A percentile compares a stretch with the other conserved stretches of the same genome.
These are phyloP conservation scores for Paraurostyla sp. DNA, from an alignment of 73 alveolate genomes.

Conservation along the genomic window DNA sequence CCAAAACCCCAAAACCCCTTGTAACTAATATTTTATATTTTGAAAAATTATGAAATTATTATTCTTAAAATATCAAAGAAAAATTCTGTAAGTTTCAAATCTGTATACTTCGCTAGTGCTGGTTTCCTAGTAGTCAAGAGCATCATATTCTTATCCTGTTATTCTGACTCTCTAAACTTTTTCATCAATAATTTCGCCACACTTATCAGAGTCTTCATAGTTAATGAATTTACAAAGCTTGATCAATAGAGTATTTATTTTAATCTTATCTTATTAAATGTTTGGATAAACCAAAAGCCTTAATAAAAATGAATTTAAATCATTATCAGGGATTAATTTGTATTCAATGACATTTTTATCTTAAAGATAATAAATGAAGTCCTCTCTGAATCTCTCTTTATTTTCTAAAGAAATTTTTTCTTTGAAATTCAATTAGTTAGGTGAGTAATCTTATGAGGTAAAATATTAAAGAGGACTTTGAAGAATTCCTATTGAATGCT, in stretches of 20 bases:
- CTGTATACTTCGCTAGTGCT: too few species aligned
- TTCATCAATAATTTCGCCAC: background rate
- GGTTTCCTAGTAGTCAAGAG: too few species aligned
- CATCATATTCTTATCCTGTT: background rate
- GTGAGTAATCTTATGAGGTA: background rate
- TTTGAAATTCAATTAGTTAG: background rate
- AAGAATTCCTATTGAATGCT: background rate
- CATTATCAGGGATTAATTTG: background rate
- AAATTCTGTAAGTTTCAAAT: too few species aligned
- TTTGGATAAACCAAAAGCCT: background rate
- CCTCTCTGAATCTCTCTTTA: background rate
- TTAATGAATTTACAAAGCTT: background rate
- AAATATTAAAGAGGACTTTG: background rate
- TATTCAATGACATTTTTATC: background rate
- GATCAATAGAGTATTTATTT: background rate
- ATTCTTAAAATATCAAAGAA: too few species aligned
- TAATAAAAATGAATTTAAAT: background rate
- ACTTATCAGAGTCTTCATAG: background rate
- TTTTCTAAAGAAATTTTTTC: background rate
- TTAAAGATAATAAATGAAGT: background rate
- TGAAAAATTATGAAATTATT: too few species aligned
- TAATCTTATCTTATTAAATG: background rate
- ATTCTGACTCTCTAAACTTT: background rate
- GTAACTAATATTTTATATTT: too few species aligned
- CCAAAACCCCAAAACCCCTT: too few species aligned